These are phyloP conservation scores for Leptosphaerulina australis DNA, from an alignment of 2,329 filamentous ascomycete genomes.

Conservation along the genomic window DNA sequence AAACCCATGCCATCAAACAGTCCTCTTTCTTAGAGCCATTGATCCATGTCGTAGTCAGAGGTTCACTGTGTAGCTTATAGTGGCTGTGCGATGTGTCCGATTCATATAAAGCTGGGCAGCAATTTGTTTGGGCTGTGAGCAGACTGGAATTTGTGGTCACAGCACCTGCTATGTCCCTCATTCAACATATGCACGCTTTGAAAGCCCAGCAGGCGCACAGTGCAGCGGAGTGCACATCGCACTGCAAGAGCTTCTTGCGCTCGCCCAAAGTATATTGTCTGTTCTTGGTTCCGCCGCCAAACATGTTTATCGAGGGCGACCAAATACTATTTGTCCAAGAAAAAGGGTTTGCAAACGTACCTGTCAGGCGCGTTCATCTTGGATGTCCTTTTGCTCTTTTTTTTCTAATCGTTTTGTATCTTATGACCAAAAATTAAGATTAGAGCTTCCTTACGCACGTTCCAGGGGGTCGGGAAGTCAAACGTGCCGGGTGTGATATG, in stretches of 20 bases:
- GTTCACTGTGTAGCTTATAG: neutral
- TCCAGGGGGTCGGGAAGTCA: neutral
- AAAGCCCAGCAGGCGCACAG: constrained; percentile 1
- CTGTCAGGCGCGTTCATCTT: constrained; percentile 50
- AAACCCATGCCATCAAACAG: no score
- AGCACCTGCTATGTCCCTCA: neutral
- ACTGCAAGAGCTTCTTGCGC: neutral
- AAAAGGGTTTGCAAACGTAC: constrained; percentile 25
- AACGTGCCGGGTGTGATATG: neutral
- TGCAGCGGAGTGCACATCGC: neutral
- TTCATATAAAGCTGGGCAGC: neutral
- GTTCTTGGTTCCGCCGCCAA: neutral
- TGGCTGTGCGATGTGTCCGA: neutral
- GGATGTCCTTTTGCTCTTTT: no score
- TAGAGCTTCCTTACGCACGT: constrained; percentile 3
- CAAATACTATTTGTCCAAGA: neutral
- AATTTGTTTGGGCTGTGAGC: neutral
- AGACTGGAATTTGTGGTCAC: no score
- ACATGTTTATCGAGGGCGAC: neutral
- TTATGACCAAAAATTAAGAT: neutral
- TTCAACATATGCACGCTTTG: neutral
- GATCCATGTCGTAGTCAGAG: constrained; percentile 5
- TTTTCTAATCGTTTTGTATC: constrained; percentile 13
- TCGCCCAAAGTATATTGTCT: neutral
- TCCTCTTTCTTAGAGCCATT: neutral